Conservation (phyloP, 164 flowering plant species). For the Litsea cubeba region DNA sequence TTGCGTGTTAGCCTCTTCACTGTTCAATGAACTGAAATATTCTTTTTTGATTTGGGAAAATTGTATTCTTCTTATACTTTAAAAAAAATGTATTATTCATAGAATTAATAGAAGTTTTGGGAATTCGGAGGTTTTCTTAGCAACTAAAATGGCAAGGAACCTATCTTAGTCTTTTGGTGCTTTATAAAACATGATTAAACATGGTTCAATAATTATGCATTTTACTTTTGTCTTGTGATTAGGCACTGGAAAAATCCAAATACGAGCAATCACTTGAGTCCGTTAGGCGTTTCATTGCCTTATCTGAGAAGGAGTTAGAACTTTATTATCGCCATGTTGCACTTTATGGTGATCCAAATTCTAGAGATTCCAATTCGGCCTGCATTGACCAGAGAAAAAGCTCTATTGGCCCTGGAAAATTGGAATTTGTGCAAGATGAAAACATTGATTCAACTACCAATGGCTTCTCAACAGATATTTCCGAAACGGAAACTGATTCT, state of each 20-base stretch:
- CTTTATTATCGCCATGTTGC: slow-evolving; percentile 81
- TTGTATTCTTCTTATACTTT: too few species aligned
- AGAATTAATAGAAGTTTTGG: too few species aligned
- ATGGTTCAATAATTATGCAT: neutral
- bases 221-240: slow-evolving; percentile 5
- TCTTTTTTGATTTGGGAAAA: too few species aligned
- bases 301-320: slow-evolving; percentile 85
- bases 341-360: slow-evolving; percentile 70
- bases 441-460: slow-evolving; percentile 7
- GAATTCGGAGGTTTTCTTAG: too few species aligned
- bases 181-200: too few species aligned
- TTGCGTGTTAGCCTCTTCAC: too few species aligned
- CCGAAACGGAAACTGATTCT: slow-evolving; percentile 19
- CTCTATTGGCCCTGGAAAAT: slow-evolving; percentile 9
- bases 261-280: slow-evolving; percentile 93
- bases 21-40: too few species aligned
- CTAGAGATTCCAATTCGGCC: slow-evolving; percentile 36
- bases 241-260: slow-evolving; percentile 90
- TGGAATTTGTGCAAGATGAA: slow-evolving; percentile 5
- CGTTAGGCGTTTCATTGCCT: slow-evolving; percentile 74
- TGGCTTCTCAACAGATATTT: slow-evolving; percentile 15
- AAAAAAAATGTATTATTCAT: too few species aligned
- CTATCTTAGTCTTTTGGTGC: too few species aligned
- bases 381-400: slow-evolving; percentile 27
- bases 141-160: too few species aligned